Evolutionary conservation across 2,329 filamentous ascomycete species (phyloP), one percentile per base, ranked within the genome.

Genomic region (Fonsecaea erecta): DNA sequence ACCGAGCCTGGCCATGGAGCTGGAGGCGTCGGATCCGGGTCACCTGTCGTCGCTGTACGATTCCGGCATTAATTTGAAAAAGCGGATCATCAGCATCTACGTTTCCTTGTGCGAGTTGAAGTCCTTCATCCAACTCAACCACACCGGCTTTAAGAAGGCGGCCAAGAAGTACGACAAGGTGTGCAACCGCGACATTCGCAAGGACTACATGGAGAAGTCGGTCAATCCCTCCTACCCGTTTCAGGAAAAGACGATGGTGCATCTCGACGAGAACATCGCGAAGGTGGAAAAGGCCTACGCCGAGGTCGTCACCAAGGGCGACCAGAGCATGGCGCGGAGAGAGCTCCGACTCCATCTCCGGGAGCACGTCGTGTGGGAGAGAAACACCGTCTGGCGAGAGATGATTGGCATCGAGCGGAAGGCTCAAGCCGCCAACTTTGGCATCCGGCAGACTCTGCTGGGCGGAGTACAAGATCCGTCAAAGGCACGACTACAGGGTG

Each of bases 91-190:
- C 70, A 88, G 88, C 75, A 83, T 93, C 66, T 99, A 97, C 75
- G 95, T 99, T 52, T 90, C 92, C 70, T 82, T 98, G 18, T 97
- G 94, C 79, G 95, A 97, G 77, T 86, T 99, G 73, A 96, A 97
- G 75, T 98, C 94, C 1, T 99, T 93, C 74, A 89, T 93, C 62
- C 94, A 98, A 80, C 86, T 99, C 68, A 99, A 99, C 83, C 90
- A 91, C 79, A 99, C 95, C 0, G 95, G 95, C 12, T 99, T 99
- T 79, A 87, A 89, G 74, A 99, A 99, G 79, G 93, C 96, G 0
- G 81, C 98, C 71, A 99, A 99, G 80, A 99, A 99, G 78, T 99
- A 95, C 74, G 95, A 99, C 83, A 99, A 99, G 82, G 98, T 91
- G 63, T 80, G 97, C 64, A 90, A 97, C 77, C 89, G 89, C 70